Evolutionary conservation across 305 asterid species (phyloP).

Genomic region (Fraxinus sp.): DNA sequence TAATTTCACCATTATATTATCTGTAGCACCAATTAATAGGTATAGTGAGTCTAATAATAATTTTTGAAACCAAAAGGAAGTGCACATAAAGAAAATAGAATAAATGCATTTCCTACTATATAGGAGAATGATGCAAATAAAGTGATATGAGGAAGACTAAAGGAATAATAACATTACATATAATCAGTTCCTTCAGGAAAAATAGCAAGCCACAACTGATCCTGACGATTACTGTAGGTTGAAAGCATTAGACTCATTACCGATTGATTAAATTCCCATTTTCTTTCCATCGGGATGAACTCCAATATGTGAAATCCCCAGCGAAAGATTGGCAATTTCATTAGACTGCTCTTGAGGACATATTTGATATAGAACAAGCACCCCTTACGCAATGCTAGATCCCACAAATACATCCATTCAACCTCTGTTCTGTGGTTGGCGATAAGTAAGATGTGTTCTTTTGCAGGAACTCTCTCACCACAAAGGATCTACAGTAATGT

Average conservation of each 20-base stretch:
- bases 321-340: slow-evolving; percentile 62
- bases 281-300: slow-evolving; percentile 64
- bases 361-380: slow-evolving; percentile 60
- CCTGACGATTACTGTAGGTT: slow-evolving; percentile 30
- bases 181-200: slow-evolving; percentile 76
- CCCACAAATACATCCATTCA: slow-evolving; percentile 78
- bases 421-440: slow-evolving; percentile 71
- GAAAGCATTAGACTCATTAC: slow-evolving; percentile 48
- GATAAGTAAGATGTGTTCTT: slow-evolving; percentile 51
- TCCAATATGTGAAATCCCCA: slow-evolving; percentile 67
- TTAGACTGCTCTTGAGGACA: slow-evolving; percentile 61
- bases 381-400: slow-evolving; percentile 60
- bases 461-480: slow-evolving; percentile 52
- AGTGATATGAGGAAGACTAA: background rate
- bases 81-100: background rate
- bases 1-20: background rate
- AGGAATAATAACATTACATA: slow-evolving; percentile 35
- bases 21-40: background rate
- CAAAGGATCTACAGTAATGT: slow-evolving; percentile 52
- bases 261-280: slow-evolving; percentile 55
- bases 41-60: background rate
- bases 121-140: background rate
- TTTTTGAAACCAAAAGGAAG: background rate
- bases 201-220: slow-evolving; percentile 63
- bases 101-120: background rate